These are phyloP conservation scores for Chlorociboria aeruginascens DNA, from an alignment of 495 filamentous ascomycete genomes.

Conservation along the genomic window DNA sequence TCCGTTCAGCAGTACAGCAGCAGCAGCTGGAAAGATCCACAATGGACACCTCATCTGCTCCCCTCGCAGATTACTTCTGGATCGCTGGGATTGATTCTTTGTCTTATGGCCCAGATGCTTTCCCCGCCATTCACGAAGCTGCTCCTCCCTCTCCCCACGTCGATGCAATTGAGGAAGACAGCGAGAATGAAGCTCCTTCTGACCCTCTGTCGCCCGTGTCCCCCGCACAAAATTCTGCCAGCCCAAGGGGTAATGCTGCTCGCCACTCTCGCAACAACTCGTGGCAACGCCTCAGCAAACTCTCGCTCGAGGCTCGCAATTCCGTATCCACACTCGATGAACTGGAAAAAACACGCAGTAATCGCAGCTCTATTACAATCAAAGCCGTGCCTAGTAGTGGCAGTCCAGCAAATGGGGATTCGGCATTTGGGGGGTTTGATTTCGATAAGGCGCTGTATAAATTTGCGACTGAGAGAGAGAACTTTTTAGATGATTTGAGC, in stretches of 20 bases:
- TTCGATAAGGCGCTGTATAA: constrained; percentile 88
- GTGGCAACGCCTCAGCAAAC: constrained; percentile 50
- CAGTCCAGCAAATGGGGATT: not conserved
- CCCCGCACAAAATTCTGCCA: constrained; percentile 12
- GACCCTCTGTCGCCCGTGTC: not conserved
- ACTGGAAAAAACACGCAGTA: constrained; percentile 57
- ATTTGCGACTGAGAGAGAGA: constrained; percentile 88
- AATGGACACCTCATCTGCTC: constrained; percentile 54
- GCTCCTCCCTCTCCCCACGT: constrained; percentile 27
- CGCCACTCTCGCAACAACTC: constrained; percentile 52
- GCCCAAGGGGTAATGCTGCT: constrained; percentile 39
- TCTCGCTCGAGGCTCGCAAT: constrained; percentile 48
- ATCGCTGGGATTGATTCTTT: constrained; percentile 83
- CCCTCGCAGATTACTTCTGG: constrained; percentile 98
- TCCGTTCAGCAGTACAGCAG: not conserved
- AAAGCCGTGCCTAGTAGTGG: constrained; percentile 26
- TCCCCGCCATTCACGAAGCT: constrained; percentile 12
- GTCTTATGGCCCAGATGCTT: constrained; percentile 39
- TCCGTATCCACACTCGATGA: constrained; percentile 55
- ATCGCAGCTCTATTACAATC: constrained; percentile 81
- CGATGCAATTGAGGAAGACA: constrained; percentile 68
- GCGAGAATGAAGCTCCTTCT: constrained; percentile 44
- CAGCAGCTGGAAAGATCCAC: not conserved
- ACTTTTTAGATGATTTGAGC: constrained; percentile 84
- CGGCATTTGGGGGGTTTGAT: constrained; percentile 39